Evolutionary conservation across 2,329 filamentous ascomycete species (phyloP).

Genomic region (Dothistroma septosporum): DNA sequence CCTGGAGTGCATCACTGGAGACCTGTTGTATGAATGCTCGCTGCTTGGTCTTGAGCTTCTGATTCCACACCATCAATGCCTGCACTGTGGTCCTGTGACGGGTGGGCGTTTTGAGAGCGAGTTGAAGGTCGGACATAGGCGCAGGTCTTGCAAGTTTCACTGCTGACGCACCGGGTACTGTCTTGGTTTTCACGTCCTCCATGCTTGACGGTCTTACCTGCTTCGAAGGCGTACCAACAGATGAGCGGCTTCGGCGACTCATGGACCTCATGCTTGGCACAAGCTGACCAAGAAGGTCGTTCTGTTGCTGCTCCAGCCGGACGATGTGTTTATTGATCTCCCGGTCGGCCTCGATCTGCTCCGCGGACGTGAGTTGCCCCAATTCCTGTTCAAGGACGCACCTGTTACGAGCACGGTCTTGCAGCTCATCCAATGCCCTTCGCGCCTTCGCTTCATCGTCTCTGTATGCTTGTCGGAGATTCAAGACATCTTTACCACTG

Average conservation of each 20-base stretch:
- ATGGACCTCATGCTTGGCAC: not conserved
- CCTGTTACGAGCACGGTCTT: not conserved
- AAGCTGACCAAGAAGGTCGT: not conserved
- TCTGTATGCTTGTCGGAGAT: not conserved
- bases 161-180: not conserved
- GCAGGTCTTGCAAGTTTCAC: not conserved
- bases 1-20: not conserved
- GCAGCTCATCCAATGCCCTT: not conserved
- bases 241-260: not conserved
- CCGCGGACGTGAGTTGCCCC: not conserved
- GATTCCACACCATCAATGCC: not conserved
- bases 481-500: not conserved
- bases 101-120: not conserved
- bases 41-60: not conserved
- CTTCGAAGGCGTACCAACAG: too few species aligned
- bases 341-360: not conserved
- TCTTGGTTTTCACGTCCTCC: not conserved
- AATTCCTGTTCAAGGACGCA: conserved; percentile 1
- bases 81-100: not conserved
- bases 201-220: not conserved
- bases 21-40: not conserved
- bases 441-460: not conserved
- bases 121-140: not conserved
- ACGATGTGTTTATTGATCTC: not conserved
- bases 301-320: not conserved